A percentile compares a stretch with the other conserved stretches of the same genome.
These are phyloP conservation scores for Kockovaella imperatae DNA, from an alignment of 768 basidiomycete genomes.

Conservation along the genomic window DNA sequence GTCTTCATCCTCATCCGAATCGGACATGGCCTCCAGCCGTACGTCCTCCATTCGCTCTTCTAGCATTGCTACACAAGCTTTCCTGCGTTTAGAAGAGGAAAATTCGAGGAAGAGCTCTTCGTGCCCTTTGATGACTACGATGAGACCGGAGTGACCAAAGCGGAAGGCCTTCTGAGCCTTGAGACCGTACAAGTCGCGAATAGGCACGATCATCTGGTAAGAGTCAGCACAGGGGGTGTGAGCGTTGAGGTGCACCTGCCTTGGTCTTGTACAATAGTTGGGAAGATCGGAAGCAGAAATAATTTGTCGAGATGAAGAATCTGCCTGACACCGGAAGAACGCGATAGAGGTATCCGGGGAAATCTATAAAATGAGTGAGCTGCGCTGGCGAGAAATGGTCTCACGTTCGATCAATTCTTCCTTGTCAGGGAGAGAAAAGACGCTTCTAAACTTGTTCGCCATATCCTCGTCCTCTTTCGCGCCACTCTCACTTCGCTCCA, in stretches of 20 bases:
- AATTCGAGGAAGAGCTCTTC: conserved; percentile 99
- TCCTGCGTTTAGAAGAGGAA: conserved; percentile 65
- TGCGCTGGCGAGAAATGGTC: conserved; percentile 32
- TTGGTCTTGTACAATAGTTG: conserved; percentile 73
- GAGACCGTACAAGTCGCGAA: conserved; percentile 73
- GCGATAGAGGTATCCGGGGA: conserved; percentile 81
- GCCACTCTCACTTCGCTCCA: conserved; percentile 61
- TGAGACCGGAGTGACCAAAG: conserved; percentile 81
- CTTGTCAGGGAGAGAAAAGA: conserved; percentile 82
- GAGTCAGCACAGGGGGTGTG: no score
- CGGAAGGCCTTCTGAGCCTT: conserved; percentile 80
- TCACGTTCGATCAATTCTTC: conserved; percentile 80
- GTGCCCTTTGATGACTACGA: conserved; percentile 85
- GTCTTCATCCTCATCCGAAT: conserved; percentile 8
- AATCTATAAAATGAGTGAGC: conserved; percentile 55
- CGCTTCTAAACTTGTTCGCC: conserved; percentile 58
- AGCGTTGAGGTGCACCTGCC: conserved; percentile 50
- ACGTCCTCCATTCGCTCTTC: conserved; percentile 73
- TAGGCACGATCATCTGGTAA: conserved; percentile 82
- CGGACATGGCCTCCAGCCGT: conserved; percentile 47
- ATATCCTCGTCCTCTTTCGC: conserved; percentile 50
- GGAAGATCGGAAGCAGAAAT: conserved; percentile 89
- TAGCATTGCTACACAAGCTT: conserved; percentile 66
- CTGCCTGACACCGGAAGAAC: conserved; percentile 81
- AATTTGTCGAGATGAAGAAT: conserved; percentile 83